Evolutionary conservation across 176 grass and related monocot species (phyloP).

Genomic region (Neostapfia colusana): DNA sequence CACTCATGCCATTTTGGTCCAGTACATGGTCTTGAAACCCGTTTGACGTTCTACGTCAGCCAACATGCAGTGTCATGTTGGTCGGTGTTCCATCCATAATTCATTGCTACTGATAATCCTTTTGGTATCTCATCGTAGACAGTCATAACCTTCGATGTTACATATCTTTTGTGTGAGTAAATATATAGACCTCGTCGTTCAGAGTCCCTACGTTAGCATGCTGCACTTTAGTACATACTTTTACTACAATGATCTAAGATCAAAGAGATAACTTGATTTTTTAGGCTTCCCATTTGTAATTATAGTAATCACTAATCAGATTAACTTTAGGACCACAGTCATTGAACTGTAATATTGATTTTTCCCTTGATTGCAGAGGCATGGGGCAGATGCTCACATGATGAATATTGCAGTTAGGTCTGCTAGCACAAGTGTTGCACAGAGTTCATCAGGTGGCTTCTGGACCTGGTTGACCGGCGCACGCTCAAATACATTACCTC

Average conservation of each 20-base stretch:
- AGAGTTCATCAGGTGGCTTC: constrained; percentile 69
- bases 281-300: background rate
- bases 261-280: constrained; percentile 15
- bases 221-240: background rate
- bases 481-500: constrained; percentile 59
- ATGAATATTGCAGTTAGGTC: constrained; percentile 51
- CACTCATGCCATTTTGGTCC: background rate
- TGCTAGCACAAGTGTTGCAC: constrained; percentile 65
- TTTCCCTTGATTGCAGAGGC: constrained; percentile 43
- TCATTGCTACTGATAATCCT: background rate
- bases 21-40: background rate
- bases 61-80: background rate
- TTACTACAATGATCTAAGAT: background rate
- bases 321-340: background rate
- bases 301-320: background rate
- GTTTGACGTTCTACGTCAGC: background rate
- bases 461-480: constrained; percentile 71
- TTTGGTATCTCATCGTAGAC: background rate
- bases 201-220: background rate
- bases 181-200: background rate
- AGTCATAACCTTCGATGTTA: background rate
- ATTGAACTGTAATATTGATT: background rate
- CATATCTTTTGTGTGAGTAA: background rate
- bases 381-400: constrained; percentile 39
- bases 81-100: constrained; percentile 8